Base-by-base conservation (phyloP, 208 protist species). In the Cochliopodium minus region DNA sequence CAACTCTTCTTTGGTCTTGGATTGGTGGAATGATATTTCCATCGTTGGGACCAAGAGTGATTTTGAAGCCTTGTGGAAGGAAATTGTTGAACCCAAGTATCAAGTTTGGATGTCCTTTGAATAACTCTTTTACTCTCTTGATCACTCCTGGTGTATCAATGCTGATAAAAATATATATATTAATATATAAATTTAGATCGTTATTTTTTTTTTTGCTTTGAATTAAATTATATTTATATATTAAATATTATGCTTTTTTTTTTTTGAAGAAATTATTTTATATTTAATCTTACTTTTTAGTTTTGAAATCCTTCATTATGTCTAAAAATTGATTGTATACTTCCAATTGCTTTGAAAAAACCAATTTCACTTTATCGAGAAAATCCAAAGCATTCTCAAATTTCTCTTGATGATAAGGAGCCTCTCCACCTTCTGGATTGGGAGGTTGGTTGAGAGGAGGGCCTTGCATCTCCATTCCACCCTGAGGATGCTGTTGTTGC, bases 31-130 rank as follows among this genome's bases (percentile, higher is more conserved):
- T n/a, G n/a, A n/a, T 52, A 39, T 36, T 20, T 2, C 53, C 59
- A 34, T 71, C 61, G 1, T 66, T 33, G 49, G 23, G 20, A 23
- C 13, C 40, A 26, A 69, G 25, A 46, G 74, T 68, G 38, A 85
- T 85, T 45, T 69, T 64, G 66, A 71, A 87, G 32, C 67, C 78
- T 9, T 65, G 63, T 30, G 81, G 81, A 11, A 88, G 63, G 58
- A 88, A 88, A 2, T 78, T 81, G 67, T 88, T 88, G 64, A 88
- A 88, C 26, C 79, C 79, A 4, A 71, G 54, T 28, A 88, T 79
- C 11, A 88, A 65, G 26, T 76, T 34, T 7, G 59, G 54, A 54
- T 87, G 71, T 1, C 76, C 74, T 30, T 70, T 68, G 57, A 88
- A 88, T 9, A 88, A 64, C 40, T 73, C 42, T n/a, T 61, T 73